Conservation (phyloP, 2,329 filamentous ascomycete species). For the Monilinia aucupariae region DNA sequence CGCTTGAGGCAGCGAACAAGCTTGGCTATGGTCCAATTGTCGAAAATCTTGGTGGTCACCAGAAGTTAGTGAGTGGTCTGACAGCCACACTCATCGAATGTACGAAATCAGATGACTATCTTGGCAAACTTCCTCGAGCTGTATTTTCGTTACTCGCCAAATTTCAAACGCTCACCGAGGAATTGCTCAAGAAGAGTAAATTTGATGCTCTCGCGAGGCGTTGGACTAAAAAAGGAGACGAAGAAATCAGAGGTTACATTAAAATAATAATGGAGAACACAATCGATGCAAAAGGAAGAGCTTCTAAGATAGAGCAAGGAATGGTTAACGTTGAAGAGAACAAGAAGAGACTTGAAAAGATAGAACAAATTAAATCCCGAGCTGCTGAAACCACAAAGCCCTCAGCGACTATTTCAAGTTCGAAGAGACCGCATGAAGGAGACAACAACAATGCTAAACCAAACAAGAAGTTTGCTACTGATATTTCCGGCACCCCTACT, state of each 20-base stretch:
- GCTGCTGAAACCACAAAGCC: conserved; percentile 22
- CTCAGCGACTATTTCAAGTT: conserved; percentile 18
- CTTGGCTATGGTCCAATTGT: conserved; percentile 52
- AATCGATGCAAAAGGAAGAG: conserved; percentile 30
- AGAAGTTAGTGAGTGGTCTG: conserved; percentile 51
- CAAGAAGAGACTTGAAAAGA: conserved; percentile 28
- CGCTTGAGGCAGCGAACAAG: conserved; percentile 49
- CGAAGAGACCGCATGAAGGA: conserved; percentile 34
- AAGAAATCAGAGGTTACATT: conserved; percentile 57
- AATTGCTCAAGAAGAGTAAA: conserved; percentile 56
- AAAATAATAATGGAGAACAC: conserved; percentile 47
- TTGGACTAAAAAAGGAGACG: conserved; percentile 58
- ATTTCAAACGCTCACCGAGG: conserved; percentile 52
- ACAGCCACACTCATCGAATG: conserved; percentile 51
- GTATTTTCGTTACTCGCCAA: conserved; percentile 57
- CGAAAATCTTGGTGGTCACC: conserved; percentile 53
- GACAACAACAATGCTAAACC: conserved; percentile 32
- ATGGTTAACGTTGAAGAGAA: conserved; percentile 26
- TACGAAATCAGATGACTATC: conserved; percentile 48
- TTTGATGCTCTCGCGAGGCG: conserved; percentile 59
- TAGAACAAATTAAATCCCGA: conserved; percentile 28
- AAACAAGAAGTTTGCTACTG: conserved; percentile 34
- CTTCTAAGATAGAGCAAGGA: conserved; percentile 43
- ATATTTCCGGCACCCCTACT: conserved; percentile 28
- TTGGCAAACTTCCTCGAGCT: conserved; percentile 49